Percentiles rank a stretch among this genome's conserved stretches.
Conservation (phyloP, 2,329 filamentous ascomycete species). For the Colletotrichum sp. region DNA sequence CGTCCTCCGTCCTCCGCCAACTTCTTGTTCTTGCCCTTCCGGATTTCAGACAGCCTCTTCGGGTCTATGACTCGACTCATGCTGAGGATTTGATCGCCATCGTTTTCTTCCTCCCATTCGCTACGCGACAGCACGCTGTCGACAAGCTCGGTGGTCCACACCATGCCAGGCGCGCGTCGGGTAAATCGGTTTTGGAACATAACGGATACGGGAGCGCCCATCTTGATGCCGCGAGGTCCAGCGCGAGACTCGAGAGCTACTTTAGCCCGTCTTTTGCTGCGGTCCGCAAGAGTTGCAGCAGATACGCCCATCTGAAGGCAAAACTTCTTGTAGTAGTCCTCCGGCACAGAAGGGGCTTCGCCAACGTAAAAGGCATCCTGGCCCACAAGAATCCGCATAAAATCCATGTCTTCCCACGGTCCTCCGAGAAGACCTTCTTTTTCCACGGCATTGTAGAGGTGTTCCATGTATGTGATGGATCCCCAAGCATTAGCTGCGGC, state of each 20-base stretch:
- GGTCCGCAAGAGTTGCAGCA: background rate
- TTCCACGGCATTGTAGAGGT: background rate
- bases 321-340: background rate
- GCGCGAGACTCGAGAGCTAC: background rate
- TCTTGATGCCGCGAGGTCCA: background rate
- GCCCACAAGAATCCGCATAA: background rate
- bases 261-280: background rate
- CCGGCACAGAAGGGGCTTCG: accelerated
- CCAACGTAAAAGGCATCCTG: background rate
- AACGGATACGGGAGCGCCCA: background rate
- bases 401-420: background rate
- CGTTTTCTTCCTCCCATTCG: background rate
- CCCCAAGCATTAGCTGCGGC: background rate
- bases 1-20: background rate
- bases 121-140: background rate
- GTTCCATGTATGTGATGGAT: background rate
- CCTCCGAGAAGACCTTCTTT: background rate
- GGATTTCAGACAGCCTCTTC: background rate
- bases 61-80: background rate
- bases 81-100: background rate
- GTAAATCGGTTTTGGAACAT: background rate
- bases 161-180: background rate
- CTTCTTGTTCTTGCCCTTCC: background rate
- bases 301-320: background rate
- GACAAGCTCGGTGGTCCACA: background rate